Base-by-base conservation (phyloP, 495 filamentous ascomycete genomes). In the Trypethelium eluteriae region DNA sequence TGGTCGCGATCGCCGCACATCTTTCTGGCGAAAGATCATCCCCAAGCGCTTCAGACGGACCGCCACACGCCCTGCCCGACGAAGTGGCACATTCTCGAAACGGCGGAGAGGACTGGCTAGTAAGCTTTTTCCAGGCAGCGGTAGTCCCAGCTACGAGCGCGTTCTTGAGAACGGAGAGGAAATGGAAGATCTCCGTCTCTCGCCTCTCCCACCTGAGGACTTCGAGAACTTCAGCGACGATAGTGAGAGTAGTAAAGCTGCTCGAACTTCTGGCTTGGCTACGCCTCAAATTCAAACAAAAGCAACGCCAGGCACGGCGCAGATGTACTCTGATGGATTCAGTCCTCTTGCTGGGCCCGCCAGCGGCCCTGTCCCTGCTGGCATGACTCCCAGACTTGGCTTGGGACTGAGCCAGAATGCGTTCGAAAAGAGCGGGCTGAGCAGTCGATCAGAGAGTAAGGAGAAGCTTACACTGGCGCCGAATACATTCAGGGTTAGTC, bases 81-180 rank as follows among this genome's bases (percentile, higher is more conserved):
- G 62, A 80, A 78, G 25, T 76, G 84, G 32, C 78, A 84, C 2
- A 79, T 90, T 65, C 81, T 89, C 3, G 77, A 79, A 34, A 70
- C 82, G 16, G 77, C 81, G 34, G 77, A 76, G 68, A 47, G 69
- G 66, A 4, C 70, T 78, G 59, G 62, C 68, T 25, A 67, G 71
- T 64, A 78, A 78, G 65, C 86, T 91, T 62, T 82, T 91, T 32
- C 84, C 86, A 62, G 80, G 85, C 11, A 64, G 70, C 10, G 76
- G 73, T 7, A 74, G 76, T 3, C 77, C 79, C 2, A 72, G 84
- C 9, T 96, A 96, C 70, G 92, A 96, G 74, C 86, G 91, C 18
- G 88, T 97, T 12, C 77, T 96, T 62, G 92, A 96, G 75, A 88
- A 91, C 67, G 93, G 89, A 11, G 82, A 82, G 2, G 77, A 72